These are phyloP conservation scores for Protea cynaroides DNA, from an alignment of 164 flowering plant genomes.

Conservation along the genomic window DNA sequence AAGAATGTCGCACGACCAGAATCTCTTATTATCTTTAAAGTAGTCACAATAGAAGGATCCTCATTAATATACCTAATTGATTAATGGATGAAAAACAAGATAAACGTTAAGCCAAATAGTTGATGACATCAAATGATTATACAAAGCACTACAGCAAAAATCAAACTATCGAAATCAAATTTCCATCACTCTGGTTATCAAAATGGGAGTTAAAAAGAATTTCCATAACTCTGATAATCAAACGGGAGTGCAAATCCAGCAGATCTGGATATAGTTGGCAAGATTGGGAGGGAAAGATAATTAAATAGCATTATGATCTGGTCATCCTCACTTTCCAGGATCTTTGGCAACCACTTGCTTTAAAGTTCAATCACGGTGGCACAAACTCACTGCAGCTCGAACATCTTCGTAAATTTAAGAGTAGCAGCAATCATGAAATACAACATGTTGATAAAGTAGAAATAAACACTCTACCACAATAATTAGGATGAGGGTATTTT, in stretches of 20 bases:
- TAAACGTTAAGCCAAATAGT: not conserved
- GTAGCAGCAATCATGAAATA: constrained; percentile 42
- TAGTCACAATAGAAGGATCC: constrained; percentile 68
- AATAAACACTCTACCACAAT: not conserved
- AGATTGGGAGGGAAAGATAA: not conserved
- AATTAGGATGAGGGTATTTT: too few relatives aligned
- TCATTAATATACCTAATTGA: constrained; percentile 76
- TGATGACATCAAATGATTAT: not conserved
- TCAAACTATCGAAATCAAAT: too few relatives aligned
- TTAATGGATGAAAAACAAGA: constrained; percentile 1
- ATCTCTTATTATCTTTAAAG: constrained; percentile 86
- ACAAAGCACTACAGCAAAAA: too few relatives aligned
- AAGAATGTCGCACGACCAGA: constrained; percentile 87
- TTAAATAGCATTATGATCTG: not conserved
- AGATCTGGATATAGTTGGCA: too few relatives aligned
- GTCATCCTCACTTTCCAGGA: constrained; percentile 56
- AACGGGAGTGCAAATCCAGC: too few relatives aligned
- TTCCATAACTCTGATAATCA: too few relatives aligned
- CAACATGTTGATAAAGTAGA: not conserved
- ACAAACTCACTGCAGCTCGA: constrained; percentile 93
- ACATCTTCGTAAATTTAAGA: constrained; percentile 85
- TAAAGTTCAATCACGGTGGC: constrained; percentile 98
- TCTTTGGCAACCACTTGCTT: constrained; percentile 93
- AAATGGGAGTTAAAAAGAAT: too few relatives aligned
- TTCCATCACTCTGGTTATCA: too few relatives aligned